A percentile compares a stretch with the other conserved stretches of the same genome.
phyloP scores from a whole-genome alignment of 257 asterid genomes.

The Primulina tabacum region DNA sequence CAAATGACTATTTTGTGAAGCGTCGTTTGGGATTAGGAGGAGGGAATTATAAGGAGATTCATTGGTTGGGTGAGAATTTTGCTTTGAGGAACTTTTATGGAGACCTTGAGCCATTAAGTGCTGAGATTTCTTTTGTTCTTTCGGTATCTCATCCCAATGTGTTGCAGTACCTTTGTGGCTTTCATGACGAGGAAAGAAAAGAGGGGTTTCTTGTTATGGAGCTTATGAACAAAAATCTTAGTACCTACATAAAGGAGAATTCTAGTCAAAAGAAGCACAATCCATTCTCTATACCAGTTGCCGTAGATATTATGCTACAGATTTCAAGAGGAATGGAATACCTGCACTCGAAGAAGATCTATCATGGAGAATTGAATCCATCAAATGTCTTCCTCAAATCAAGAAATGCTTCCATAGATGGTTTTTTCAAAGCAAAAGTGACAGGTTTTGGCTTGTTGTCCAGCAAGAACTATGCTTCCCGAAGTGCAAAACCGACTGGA shows the following conservation, averaged over 20 bases:
- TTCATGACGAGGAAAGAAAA: constrained; percentile 70
- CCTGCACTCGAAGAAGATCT: constrained; percentile 62
- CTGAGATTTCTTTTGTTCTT: constrained; percentile 48
- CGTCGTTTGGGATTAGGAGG: constrained; percentile 60
- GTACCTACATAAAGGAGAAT: constrained; percentile 53
- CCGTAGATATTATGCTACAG: constrained; percentile 81
- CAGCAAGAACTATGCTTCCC: constrained; percentile 32
- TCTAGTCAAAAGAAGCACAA: constrained; percentile 49
- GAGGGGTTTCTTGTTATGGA: constrained; percentile 86
- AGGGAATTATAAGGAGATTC: constrained; percentile 70
- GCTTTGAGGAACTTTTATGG: constrained; percentile 67
- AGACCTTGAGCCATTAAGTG: constrained; percentile 45
- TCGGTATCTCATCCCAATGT: constrained; percentile 74
- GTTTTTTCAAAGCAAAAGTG: constrained; percentile 56
- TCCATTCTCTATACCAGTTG: constrained; percentile 58
- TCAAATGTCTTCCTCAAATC: constrained; percentile 63
- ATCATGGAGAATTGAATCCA: constrained; percentile 75
- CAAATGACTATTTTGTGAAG: constrained; percentile 55
- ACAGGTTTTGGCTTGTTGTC: constrained; percentile 55
- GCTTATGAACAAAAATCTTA: constrained; percentile 70
- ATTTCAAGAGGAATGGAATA: constrained; percentile 91
- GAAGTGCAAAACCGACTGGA: constrained; percentile 28
- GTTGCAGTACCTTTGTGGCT: constrained; percentile 63
- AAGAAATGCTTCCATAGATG: constrained; percentile 44
- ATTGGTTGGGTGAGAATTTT: constrained; percentile 85